phyloP scores from a whole-genome alignment of 73 alveolate species.

The Paramecium tetraurelia region DNA sequence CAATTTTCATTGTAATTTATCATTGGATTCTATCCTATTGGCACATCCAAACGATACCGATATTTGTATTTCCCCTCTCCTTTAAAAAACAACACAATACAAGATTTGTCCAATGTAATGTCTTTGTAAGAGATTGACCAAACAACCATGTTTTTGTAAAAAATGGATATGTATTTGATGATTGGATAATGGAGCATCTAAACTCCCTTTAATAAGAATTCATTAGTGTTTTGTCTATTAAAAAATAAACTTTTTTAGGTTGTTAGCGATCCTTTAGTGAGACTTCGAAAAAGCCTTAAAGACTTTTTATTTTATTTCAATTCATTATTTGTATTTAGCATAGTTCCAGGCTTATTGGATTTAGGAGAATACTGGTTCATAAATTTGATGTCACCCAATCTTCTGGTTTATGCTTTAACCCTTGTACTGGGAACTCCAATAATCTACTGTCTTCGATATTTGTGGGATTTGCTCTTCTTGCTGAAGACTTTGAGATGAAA shows the following conservation, averaged over 20 bases:
- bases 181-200: constrained; percentile 1
- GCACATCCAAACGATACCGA: not conserved
- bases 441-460: not conserved
- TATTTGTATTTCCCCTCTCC: constrained; percentile 21
- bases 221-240: not conserved
- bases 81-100: constrained; percentile 19
- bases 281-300: not conserved
- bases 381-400: not conserved
- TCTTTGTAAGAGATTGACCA: constrained; percentile 6
- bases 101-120: constrained; percentile 1
- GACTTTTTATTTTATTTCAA: not conserved
- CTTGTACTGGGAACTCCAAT: not conserved
- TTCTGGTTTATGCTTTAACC: not conserved
- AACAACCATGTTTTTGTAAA: not conserved
- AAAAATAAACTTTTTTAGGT: not conserved
- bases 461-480: not conserved
- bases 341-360: not conserved
- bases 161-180: not conserved
- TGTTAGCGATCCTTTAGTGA: not conserved
- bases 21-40: not conserved
- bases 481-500: constrained; percentile 15
- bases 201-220: not conserved
- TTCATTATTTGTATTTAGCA: not conserved
- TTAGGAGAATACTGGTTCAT: not conserved
- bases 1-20: not conserved